A percentile compares a stretch with the other conserved stretches of the same genome.
Evolutionary conservation across 805 yeast species (phyloP).

Genomic region (Metschnikowia koreensis): DNA sequence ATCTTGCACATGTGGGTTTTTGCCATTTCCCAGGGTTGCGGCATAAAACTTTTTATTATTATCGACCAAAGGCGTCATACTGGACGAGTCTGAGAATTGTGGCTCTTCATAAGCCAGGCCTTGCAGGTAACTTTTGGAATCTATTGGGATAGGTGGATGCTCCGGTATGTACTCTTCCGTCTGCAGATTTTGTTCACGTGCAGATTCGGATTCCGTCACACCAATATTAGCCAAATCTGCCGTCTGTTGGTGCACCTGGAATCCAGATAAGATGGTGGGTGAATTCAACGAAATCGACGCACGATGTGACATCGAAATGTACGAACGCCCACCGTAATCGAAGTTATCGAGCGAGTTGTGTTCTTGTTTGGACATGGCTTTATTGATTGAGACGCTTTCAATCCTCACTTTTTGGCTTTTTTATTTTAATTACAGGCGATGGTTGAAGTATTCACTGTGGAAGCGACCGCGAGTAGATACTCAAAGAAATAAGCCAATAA

Average conservation of each 20-base stretch:
- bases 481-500: no score
- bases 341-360: slow-evolving; percentile 14
- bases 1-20: background rate
- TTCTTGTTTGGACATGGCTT: slow-evolving; percentile 7
- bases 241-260: slow-evolving; percentile 54
- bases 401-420: no score
- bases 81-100: slow-evolving; percentile 5
- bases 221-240: slow-evolving; percentile 58
- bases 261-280: slow-evolving; percentile 49
- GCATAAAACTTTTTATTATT: slow-evolving; percentile 9
- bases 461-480: no score
- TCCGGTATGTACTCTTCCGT: slow-evolving; percentile 16
- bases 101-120: slow-evolving; percentile 1
- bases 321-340: slow-evolving; percentile 40
- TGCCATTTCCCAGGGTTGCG: slow-evolving; percentile 3
- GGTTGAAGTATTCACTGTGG: no score
- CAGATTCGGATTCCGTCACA: slow-evolving; percentile 29
- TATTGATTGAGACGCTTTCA: background rate
- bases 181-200: slow-evolving; percentile 11
- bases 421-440: no score
- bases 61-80: slow-evolving; percentile 16
- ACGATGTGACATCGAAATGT: slow-evolving; percentile 33
- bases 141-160: slow-evolving; percentile 25
- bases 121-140: background rate
- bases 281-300: slow-evolving; percentile 27